Evolutionary conservation across 2,329 filamentous ascomycete species (phyloP).

Genomic region (Paraphoma chrysanthemicola): DNA sequence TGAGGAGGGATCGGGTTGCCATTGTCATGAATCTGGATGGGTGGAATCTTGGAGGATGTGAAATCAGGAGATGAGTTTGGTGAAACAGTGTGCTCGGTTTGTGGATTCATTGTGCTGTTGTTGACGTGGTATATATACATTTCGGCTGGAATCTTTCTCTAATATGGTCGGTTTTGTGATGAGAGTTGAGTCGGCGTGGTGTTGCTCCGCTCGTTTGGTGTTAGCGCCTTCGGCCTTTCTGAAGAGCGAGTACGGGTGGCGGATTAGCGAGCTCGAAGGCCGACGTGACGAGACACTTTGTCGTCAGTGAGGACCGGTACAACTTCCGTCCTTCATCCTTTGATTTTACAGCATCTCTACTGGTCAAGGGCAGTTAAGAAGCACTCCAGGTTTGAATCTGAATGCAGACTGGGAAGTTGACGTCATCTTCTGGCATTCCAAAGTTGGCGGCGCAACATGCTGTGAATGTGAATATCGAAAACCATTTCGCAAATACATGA

Average conservation of each 20-base stretch:
- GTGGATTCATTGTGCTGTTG: neutral
- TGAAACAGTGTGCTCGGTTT: neutral
- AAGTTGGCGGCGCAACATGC: too few species aligned
- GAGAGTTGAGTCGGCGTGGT: neutral
- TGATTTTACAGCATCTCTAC: too few species aligned
- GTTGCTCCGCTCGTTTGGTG: slow-evolving; percentile 1
- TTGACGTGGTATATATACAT: neutral
- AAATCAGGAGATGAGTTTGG: neutral
- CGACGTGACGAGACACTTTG: neutral
- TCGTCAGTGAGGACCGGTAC: neutral
- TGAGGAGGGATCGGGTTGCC: slow-evolving; percentile 33
- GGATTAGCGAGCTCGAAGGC: too few species aligned
- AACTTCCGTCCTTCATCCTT: neutral
- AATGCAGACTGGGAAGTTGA: too few species aligned
- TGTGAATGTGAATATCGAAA: too few species aligned
- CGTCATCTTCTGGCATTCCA: too few species aligned
- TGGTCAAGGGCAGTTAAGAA: neutral
- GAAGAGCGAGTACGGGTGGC: neutral
- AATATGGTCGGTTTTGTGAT: neutral
- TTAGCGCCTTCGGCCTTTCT: slow-evolving; percentile 1
- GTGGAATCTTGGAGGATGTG: neutral
- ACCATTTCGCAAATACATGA: too few species aligned
- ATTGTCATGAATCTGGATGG: neutral
- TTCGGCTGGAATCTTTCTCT: neutral
- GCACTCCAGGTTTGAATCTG: neutral